phyloP scores from a whole-genome alignment of 108 stramenopile genomes.

The Skeletonema costatum region DNA sequence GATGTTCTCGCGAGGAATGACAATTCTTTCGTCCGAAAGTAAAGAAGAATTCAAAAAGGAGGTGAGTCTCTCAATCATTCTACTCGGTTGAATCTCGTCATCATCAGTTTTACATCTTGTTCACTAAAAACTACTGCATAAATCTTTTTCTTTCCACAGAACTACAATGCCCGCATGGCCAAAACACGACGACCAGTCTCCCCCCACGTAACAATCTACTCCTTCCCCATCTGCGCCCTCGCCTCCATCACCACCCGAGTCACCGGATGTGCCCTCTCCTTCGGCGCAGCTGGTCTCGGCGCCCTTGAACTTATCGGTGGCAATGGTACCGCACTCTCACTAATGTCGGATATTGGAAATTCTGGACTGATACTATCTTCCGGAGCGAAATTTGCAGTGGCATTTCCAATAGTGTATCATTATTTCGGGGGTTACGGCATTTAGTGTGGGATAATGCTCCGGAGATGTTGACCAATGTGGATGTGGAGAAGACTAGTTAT shows the following conservation, averaged over 20 bases:
- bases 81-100: not conserved
- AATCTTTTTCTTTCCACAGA: slow-evolving; percentile 29
- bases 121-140: too few species aligned
- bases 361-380: slow-evolving; percentile 57
- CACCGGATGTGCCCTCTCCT: slow-evolving; percentile 84
- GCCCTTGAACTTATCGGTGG: slow-evolving; percentile 76
- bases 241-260: slow-evolving; percentile 93
- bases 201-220: slow-evolving; percentile 96
- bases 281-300: slow-evolving; percentile 85
- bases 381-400: slow-evolving; percentile 83
- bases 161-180: slow-evolving; percentile 80
- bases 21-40: slow-evolving; percentile 77
- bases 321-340: slow-evolving; percentile 62
- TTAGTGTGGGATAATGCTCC: slow-evolving; percentile 78
- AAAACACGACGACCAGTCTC: slow-evolving; percentile 89
- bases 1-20: slow-evolving; percentile 57
- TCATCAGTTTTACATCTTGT: too few species aligned
- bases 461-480: slow-evolving; percentile 66
- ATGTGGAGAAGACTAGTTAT: slow-evolving; percentile 76
- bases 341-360: slow-evolving; percentile 81
- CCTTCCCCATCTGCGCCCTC: slow-evolving; percentile 88
- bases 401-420: slow-evolving; percentile 93
- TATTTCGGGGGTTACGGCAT: slow-evolving; percentile 89
- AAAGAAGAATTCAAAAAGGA: slow-evolving; percentile 86
- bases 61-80: slow-evolving; percentile 39